Evolutionary conservation across 2,329 filamentous ascomycete species (phyloP).

Genomic region (Hymenoscyphus albidus): DNA sequence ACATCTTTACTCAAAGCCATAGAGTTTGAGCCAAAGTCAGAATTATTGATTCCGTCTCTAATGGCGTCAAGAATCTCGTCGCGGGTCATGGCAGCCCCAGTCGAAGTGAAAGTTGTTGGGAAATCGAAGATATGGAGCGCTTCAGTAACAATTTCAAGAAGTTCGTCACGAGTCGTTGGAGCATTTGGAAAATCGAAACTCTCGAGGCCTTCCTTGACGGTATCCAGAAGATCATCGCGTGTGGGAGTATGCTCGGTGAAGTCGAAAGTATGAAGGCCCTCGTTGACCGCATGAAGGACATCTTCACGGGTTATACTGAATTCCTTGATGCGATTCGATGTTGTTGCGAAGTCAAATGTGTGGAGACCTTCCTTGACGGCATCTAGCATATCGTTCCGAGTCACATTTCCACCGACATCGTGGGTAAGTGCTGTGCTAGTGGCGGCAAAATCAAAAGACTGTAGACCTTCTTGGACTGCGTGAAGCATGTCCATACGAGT

Average conservation of each 20-base stretch:
- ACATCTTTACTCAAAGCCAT: slow-evolving; percentile 50
- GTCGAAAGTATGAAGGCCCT: slow-evolving; percentile 56
- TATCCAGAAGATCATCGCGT: slow-evolving; percentile 50
- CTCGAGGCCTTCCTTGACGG: slow-evolving; percentile 62
- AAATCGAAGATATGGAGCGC: slow-evolving; percentile 50
- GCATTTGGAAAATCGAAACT: slow-evolving; percentile 53
- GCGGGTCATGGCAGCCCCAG: slow-evolving; percentile 57
- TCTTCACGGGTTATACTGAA: slow-evolving; percentile 48
- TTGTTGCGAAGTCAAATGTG: slow-evolving; percentile 69
- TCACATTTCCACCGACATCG: slow-evolving; percentile 50
- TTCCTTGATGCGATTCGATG: slow-evolving; percentile 58
- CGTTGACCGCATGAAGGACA: slow-evolving; percentile 58
- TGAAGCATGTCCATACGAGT: slow-evolving; percentile 60
- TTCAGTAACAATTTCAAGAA: slow-evolving; percentile 58
- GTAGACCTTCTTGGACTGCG: slow-evolving; percentile 58
- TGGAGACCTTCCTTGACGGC: slow-evolving; percentile 81
- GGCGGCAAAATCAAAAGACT: slow-evolving; percentile 45
- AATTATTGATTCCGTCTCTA: slow-evolving; percentile 76
- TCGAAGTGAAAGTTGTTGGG: slow-evolving; percentile 36
- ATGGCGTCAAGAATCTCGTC: slow-evolving; percentile 80
- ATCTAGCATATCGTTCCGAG: slow-evolving; percentile 64
- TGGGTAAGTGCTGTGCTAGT: slow-evolving; percentile 44
- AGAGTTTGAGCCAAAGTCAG: slow-evolving; percentile 57
- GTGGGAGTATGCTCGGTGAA: slow-evolving; percentile 45
- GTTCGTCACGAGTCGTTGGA: slow-evolving; percentile 61